These are phyloP conservation scores for Botrytis deweyae DNA, from an alignment of 2,329 filamentous ascomycete species.

Conservation along the genomic window DNA sequence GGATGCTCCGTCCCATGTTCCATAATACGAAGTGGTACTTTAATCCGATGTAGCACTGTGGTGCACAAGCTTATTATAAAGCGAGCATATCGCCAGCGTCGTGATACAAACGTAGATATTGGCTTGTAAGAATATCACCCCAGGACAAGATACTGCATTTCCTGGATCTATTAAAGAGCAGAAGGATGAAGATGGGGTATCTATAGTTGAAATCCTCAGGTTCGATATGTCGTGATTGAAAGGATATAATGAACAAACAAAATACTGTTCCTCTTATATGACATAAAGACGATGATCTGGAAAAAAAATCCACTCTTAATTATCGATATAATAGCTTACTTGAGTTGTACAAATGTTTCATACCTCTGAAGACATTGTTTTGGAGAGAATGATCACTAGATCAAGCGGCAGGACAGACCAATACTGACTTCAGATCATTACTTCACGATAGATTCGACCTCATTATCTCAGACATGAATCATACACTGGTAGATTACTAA, in stretches of 20 bases:
- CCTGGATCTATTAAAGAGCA: not conserved
- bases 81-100: not conserved
- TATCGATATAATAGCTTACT: not conserved
- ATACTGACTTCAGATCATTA: not conserved
- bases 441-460: not conserved
- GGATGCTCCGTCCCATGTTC: not conserved
- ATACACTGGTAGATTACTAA: not conserved
- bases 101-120: not conserved
- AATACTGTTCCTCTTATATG: too few relatives aligned
- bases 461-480: not conserved
- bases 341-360: not conserved
- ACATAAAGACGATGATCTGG: not conserved
- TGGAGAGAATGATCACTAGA: not conserved
- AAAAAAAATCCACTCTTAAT: too few relatives aligned
- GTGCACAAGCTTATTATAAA: not conserved
- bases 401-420: not conserved
- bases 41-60: not conserved
- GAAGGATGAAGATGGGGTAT: not conserved
- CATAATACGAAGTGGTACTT: not conserved
- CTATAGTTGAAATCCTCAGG: accelerated
- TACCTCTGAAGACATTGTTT: not conserved
- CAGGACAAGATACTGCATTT: not conserved
- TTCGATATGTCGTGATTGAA: not conserved
- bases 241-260: not conserved
- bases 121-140: too few relatives aligned